Conservation (phyloP, 2,329 filamentous ascomycete genomes). For the Davidsoniella virescens region DNA sequence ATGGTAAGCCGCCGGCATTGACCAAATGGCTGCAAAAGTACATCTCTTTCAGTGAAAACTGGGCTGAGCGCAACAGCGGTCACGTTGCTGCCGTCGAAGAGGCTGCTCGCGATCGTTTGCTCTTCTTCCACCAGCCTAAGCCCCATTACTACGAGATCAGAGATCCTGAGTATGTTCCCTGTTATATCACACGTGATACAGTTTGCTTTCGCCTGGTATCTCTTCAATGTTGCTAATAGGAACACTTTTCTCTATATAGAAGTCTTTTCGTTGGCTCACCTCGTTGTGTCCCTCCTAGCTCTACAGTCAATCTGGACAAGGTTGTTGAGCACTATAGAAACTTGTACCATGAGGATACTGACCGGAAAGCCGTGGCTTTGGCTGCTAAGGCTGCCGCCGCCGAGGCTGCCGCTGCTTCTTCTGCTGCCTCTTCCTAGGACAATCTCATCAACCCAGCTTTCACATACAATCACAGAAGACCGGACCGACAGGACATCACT, state of each 20-base stretch:
- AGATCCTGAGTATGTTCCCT: constrained; percentile 38
- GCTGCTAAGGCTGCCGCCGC: constrained; percentile 20
- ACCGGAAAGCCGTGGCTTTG: constrained; percentile 35
- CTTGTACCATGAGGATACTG: constrained; percentile 37
- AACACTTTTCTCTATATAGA: constrained; percentile 27
- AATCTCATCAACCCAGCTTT: not conserved
- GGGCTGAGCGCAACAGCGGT: constrained; percentile 35
- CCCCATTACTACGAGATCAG: constrained; percentile 36
- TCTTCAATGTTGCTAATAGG: constrained; percentile 20
- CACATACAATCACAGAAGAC: not conserved
- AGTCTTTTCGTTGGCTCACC: constrained; percentile 40
- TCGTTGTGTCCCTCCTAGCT: constrained; percentile 10
- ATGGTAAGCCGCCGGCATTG: constrained; percentile 34
- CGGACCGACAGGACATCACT: not conserved
- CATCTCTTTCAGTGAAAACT: constrained; percentile 26
- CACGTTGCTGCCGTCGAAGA: constrained; percentile 37
- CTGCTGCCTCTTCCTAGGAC: not conserved
- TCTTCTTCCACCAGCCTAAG: constrained; percentile 30
- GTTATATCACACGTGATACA: not conserved
- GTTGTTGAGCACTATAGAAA: constrained; percentile 41
- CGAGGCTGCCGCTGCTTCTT: not conserved
- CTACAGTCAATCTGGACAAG: constrained; percentile 32
- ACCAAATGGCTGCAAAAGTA: constrained; percentile 31
- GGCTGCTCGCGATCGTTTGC: constrained; percentile 40
- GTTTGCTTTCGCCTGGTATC: not conserved